Base-by-base conservation (phyloP, 2,329 filamentous ascomycete species). In the Nigrospora osmanthi region DNA sequence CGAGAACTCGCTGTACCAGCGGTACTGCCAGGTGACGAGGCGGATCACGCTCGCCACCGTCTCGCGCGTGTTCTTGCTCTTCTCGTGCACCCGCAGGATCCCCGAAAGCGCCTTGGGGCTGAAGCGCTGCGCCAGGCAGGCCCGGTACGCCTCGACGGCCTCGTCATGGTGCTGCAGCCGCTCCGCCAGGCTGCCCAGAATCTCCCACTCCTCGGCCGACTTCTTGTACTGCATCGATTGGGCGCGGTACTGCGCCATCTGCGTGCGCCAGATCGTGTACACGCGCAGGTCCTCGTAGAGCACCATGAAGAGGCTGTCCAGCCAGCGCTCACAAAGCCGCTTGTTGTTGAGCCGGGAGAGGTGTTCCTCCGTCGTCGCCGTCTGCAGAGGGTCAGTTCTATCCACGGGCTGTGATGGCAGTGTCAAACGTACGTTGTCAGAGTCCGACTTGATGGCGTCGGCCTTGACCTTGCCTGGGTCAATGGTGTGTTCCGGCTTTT, bases 1-100 rank as follows among this genome's bases (percentile, higher is more conserved):
- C 15, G 90, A 96, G 69, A 98, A 98, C 78, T 98, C 93, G 46
- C 90, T 96, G 70, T 98, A 98, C 93, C 93, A 98, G 54, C 93
- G 78, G 68, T 96, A 98, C 69, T 98, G 93, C 93, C 93, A 98
- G 12, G 91, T 93, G 32, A 97, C 88, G 36, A 98, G 72, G 43
- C 89, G 76, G 53, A 98, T 96, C 47, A 96, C 74, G n/a, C 87
- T 83, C 28, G 83, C 85, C 7, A 97, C 77, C 46, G 84, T 88
- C 49, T 89, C 86, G 49, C 89, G 75, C 4, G 87, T 89, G 65
- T 87, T 88, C 58, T 85, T 87, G 47, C 77, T 76, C 60, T 80
- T 80, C 66, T 94, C 86, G 54, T 89, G 89, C 40, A 88, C 76
- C 44, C 81, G 83, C 42, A 97, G 70, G 45, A 97, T 83, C 3